Percentiles rank a stretch among this genome's conserved stretches.
phyloP scores from a whole-genome alignment of 129 eudicot genomes.

The sunflower (Helianthus annuus) region DNA sequence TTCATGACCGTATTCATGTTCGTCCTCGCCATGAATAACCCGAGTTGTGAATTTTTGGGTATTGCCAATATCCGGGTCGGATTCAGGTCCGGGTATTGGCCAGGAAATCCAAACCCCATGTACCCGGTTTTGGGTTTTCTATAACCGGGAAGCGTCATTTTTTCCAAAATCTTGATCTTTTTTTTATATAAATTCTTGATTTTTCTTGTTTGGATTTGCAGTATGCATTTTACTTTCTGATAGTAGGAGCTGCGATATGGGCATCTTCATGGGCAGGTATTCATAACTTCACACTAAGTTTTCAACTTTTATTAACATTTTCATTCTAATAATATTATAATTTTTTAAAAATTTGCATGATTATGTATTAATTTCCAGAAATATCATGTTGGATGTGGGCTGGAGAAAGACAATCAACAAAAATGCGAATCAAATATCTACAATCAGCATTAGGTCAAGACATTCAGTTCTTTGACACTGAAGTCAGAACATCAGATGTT shows the following conservation, averaged over 20 bases:
- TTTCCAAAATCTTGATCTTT: too few species aligned
- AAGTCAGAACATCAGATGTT: constrained; percentile 94
- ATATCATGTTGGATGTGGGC: constrained; percentile 99
- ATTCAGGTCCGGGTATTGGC: too few species aligned
- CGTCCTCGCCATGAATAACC: too few species aligned
- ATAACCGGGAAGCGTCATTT: too few species aligned
- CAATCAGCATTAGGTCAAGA: constrained; percentile 95
- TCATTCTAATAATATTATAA: constrained; percentile 6
- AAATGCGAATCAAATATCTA: constrained; percentile 87
- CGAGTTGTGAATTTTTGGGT: too few species aligned
- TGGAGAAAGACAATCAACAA: constrained; percentile 95
- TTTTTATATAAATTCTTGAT: background rate
- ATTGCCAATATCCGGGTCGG: too few species aligned
- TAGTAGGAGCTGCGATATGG: constrained; percentile 99
- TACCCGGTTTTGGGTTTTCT: too few species aligned
- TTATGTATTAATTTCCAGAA: constrained; percentile 49
- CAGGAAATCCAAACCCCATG: too few species aligned
- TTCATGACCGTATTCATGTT: too few species aligned
- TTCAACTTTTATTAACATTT: background rate
- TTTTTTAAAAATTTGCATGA: constrained; percentile 8
- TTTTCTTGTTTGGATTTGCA: constrained; percentile 40
- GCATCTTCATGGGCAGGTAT: constrained; percentile 99
- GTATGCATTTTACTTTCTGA: constrained; percentile 99
- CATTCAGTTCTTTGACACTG: constrained; percentile 90
- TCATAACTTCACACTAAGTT: background rate